A percentile compares a stretch with the other conserved stretches of the same genome.
Conservation (phyloP, 495 filamentous ascomycete genomes). For the Polyplosphaeria fusca region DNA sequence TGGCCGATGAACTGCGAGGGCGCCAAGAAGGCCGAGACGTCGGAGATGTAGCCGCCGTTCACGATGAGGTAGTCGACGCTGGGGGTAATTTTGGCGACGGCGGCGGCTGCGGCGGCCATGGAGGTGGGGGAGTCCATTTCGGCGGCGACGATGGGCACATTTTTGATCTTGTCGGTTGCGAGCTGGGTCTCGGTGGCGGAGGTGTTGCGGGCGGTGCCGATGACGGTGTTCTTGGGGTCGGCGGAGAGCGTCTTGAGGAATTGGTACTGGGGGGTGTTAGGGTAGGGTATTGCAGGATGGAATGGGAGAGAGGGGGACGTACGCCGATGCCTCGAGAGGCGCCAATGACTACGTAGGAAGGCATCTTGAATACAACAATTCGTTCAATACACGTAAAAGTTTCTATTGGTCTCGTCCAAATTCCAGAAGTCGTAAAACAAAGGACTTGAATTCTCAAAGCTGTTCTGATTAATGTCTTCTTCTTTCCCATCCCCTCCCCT, state of each 20-base stretch:
- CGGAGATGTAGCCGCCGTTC: conserved; percentile 31
- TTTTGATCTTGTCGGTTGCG: conserved; percentile 23
- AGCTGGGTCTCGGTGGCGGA: conserved; percentile 10
- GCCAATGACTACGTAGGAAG: conserved; percentile 25
- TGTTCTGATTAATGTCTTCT: too few relatives aligned
- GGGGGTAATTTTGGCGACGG: conserved; percentile 15
- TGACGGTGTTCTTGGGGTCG: conserved; percentile 19
- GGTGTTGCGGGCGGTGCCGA: conserved; percentile 17
- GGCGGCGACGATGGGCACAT: conserved; percentile 30
- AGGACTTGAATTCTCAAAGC: too few relatives aligned
- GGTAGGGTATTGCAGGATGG: background rate
- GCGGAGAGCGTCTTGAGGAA: conserved; percentile 23
- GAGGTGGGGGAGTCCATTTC: conserved; percentile 29
- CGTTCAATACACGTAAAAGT: too few relatives aligned
- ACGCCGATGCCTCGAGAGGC: conserved; percentile 29
- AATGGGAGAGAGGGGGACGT: background rate
- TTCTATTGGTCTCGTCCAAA: too few relatives aligned
- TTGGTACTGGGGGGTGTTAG: conserved; percentile 15
- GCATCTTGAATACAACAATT: too few relatives aligned
- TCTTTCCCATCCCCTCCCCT: too few relatives aligned
- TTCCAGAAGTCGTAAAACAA: too few relatives aligned
- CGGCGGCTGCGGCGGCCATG: conserved; percentile 24
- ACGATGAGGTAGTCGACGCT: conserved; percentile 34
- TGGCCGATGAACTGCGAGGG: conserved; percentile 15
- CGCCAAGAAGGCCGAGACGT: background rate